phyloP scores from a whole-genome alignment of 2,329 filamentous ascomycete species.

The Thermochaetoides dissita region DNA sequence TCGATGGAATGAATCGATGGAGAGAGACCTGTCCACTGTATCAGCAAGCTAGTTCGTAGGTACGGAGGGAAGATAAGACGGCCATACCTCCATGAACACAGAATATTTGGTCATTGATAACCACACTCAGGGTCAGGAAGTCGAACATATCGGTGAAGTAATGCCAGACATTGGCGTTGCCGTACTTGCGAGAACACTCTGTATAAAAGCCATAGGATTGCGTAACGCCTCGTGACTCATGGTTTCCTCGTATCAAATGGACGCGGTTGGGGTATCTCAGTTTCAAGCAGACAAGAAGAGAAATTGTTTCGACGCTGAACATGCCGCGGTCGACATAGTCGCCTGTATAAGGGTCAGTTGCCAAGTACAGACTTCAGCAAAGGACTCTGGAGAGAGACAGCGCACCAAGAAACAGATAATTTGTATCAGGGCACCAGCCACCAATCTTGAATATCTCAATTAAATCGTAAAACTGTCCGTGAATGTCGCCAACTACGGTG shows the following conservation, averaged over 20 bases:
- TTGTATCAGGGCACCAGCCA: constrained; percentile 92
- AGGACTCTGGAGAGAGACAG: not conserved
- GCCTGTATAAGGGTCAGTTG: constrained; percentile 33
- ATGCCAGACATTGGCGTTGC: constrained; percentile 97
- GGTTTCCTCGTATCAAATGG: constrained; percentile 91
- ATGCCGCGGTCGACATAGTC: constrained; percentile 98
- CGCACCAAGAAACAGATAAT: constrained; percentile 89
- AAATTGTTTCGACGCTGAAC: constrained; percentile 98
- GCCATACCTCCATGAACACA: constrained; percentile 76
- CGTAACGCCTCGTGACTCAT: constrained; percentile 93
- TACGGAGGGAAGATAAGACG: constrained; percentile 5
- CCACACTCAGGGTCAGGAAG: constrained; percentile 88
- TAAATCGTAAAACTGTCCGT: constrained; percentile 97
- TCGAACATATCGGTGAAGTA: constrained; percentile 99
- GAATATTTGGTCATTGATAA: constrained; percentile 98
- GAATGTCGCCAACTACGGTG: constrained; percentile 95
- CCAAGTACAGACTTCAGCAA: too few relatives aligned
- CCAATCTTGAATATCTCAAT: constrained; percentile 99
- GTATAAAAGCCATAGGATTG: constrained; percentile 99
- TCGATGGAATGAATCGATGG: constrained; percentile 95
- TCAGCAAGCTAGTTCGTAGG: not conserved
- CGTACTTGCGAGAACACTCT: constrained; percentile 94
- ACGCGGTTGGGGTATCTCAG: constrained; percentile 92
- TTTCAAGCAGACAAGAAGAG: constrained; percentile 91
- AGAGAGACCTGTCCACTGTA: constrained; percentile 45